These are phyloP conservation scores for Whalleya microplaca DNA, from an alignment of 2,329 filamentous ascomycete species.

Conservation along the genomic window DNA sequence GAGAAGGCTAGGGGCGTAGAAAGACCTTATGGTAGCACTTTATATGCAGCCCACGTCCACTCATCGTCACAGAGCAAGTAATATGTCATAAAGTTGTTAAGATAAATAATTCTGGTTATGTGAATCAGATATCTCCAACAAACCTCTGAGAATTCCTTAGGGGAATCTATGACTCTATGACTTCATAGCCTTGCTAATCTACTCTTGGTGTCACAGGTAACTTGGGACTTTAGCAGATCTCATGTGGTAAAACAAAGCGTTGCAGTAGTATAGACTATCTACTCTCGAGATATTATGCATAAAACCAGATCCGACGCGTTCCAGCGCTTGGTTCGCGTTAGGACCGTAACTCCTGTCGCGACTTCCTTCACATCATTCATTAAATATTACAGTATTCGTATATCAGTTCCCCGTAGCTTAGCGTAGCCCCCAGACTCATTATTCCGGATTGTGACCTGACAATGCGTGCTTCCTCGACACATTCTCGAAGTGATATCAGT, in stretches of 20 bases:
- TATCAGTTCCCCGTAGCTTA: conserved; percentile 5
- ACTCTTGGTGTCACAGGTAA: too few relatives aligned
- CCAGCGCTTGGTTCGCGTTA: conserved; percentile 35
- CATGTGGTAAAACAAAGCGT: background rate
- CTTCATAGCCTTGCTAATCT: background rate
- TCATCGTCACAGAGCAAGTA: too few relatives aligned
- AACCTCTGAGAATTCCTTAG: too few relatives aligned
- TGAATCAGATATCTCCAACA: too few relatives aligned
- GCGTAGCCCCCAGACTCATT: background rate
- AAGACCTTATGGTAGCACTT: too few relatives aligned
- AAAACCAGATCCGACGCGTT: conserved; percentile 22
- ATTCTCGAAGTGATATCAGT: too few relatives aligned
- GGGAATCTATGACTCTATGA: too few relatives aligned
- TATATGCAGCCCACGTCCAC: too few relatives aligned
- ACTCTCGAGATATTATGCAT: background rate
- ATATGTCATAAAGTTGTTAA: too few relatives aligned
- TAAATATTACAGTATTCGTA: conserved; percentile 25
- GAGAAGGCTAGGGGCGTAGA: too few relatives aligned
- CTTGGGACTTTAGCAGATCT: background rate
- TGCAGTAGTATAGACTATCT: background rate
- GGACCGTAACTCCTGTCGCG: conserved; percentile 10
- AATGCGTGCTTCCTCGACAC: background rate
- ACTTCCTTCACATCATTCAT: background rate
- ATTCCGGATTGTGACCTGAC: background rate
- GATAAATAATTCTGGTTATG: too few relatives aligned